Percentiles rank a stretch among this genome's conserved stretches.
These are phyloP conservation scores for Gymnopus androsaceus DNA, from an alignment of 1,284 basidiomycete genomes.

Conservation along the genomic window DNA sequence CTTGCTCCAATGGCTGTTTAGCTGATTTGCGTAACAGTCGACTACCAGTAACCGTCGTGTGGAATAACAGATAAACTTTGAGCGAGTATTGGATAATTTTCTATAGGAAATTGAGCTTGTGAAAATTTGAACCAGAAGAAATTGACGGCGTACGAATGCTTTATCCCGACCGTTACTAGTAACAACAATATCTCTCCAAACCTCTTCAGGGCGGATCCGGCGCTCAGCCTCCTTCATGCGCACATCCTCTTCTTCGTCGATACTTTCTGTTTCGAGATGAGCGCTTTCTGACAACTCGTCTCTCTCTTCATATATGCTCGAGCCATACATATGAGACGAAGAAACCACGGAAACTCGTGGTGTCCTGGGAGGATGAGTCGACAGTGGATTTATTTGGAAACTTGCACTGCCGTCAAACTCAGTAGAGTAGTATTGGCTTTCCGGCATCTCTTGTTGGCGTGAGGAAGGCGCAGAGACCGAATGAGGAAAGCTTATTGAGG, in stretches of 20 bases:
- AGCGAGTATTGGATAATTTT: constrained; percentile 84
- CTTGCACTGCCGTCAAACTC: constrained; percentile 24
- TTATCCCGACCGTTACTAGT: constrained; percentile 80
- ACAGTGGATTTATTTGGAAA: constrained; percentile 80
- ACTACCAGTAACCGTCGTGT: constrained; percentile 49
- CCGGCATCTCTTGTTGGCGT: constrained; percentile 28
- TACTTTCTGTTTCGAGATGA: constrained; percentile 29
- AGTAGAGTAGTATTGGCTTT: constrained; percentile 36
- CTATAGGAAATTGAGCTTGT: constrained; percentile 36
- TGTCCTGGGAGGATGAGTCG: constrained; percentile 73
- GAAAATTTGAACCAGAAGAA: constrained; percentile 4
- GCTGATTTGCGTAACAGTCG: constrained; percentile 45
- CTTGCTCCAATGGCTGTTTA: constrained; percentile 54
- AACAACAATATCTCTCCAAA: constrained; percentile 76
- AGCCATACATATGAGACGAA: constrained; percentile 37
- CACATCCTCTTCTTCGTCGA: constrained; percentile 47
- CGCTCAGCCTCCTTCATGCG: constrained; percentile 41
- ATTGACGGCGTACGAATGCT: constrained; percentile 60
- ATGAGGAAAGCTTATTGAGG: constrained; percentile 50
- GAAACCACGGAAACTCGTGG: constrained; percentile 57
- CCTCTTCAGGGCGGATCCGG: constrained; percentile 57
- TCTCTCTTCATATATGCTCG: constrained; percentile 40
- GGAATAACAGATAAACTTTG: constrained; percentile 71
- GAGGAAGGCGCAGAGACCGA: constrained; percentile 24
- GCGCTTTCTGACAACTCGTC: constrained; percentile 39